Conservation (phyloP, 140 eudicot species). For the Cichorium intybus region DNA sequence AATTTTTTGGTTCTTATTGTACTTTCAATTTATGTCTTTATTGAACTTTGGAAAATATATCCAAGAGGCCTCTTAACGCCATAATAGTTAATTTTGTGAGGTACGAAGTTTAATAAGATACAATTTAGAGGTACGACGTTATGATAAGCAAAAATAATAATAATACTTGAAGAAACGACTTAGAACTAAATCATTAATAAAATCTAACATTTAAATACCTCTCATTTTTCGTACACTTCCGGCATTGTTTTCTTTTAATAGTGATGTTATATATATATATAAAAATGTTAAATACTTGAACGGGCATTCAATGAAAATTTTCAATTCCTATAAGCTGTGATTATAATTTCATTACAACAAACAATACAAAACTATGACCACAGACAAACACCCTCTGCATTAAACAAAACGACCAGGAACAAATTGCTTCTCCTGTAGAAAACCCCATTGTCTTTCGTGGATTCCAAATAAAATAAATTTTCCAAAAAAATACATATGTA, state of each 20-base stretch:
- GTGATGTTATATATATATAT: neutral
- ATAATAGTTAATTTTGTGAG: too few relatives aligned
- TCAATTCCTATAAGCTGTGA: constrained; percentile 18
- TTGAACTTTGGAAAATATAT: too few relatives aligned
- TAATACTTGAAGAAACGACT: too few relatives aligned
- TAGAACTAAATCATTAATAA: too few relatives aligned
- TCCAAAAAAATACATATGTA: constrained; percentile 26
- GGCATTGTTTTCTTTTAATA: neutral
- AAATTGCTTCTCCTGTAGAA: constrained; percentile 15
- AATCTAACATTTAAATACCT: neutral
- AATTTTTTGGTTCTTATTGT: too few relatives aligned
- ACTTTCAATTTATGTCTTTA: too few relatives aligned
- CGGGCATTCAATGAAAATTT: constrained; percentile 1
- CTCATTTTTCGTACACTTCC: neutral
- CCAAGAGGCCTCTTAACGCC: too few relatives aligned
- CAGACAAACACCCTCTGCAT: constrained; percentile 14
- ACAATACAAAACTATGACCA: constrained; percentile 32
- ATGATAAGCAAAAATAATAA: too few relatives aligned
- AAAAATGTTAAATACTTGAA: neutral
- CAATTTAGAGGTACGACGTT: too few relatives aligned
- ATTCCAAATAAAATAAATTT: constrained; percentile 16
- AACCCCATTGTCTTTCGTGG: constrained; percentile 5
- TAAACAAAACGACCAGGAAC: constrained; percentile 5
- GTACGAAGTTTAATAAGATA: too few relatives aligned
- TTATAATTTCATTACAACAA: constrained; percentile 25